Base-by-base conservation (phyloP, 2,329 filamentous ascomycete species). In the Pseudovirgaria hyperparasitica region DNA sequence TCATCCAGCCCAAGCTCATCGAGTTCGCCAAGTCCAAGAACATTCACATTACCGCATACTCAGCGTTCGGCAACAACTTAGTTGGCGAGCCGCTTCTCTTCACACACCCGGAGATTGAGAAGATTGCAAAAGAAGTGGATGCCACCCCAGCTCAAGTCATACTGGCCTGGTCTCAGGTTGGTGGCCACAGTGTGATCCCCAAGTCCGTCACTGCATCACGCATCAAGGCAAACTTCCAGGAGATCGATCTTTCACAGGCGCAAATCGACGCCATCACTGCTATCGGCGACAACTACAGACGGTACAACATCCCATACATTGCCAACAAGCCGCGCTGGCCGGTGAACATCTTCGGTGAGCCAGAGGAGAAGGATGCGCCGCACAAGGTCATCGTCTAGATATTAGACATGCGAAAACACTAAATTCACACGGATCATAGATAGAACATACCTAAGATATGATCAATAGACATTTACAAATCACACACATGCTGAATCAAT, bases 141-240 rank as follows among this genome's bases (percentile, higher is more conserved):
- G 69, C 79, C 28, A 73, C 75, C 6, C 66, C 82, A 5, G 78
- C 81, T 10, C 84, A 93, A 67, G 67, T 92, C 16, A 67, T 92
- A 34, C 66, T 93, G 40, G 71, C 84, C 43, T 93, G 85, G 85
- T 73, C 82, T 13, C 92, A 84, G 10, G 82, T 92, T 65, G 38
- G 42, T 29, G 47, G 46, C 0, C 40, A 41, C 10, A 48, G 42
- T 16, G 46, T 50, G n/a, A 46, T 50, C 29, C 46, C 48, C 6
- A 52, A 51, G 35, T 40, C 33, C 2, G 49, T 50, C 37, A 51
- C 47, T 2, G 41, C 48, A 31, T 27, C 23, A 10, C 34, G 46
- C 8, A 52, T 52, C 26, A 33, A 35, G 36, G 42, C 38, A 13
- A 52, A 52, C 24, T 22, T 51, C 2, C 43, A 47, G 28, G 42